Evolutionary conservation across 257 asterid species (phyloP), one percentile per base, ranked within the genome.

Genomic region (Marsdenia floribunda): DNA sequence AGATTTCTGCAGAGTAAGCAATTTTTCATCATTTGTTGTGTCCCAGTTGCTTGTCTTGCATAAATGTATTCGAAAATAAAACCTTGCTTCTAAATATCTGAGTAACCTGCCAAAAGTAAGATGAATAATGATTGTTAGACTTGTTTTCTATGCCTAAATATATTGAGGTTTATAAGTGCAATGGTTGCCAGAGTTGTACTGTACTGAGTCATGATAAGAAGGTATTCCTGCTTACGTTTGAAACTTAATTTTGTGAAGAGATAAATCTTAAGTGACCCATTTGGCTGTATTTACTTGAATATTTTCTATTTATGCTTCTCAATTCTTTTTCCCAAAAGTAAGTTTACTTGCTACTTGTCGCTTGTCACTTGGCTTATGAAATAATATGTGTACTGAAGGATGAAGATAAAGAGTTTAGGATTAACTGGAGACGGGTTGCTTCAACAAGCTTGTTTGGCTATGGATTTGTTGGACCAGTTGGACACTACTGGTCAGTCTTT

Each of bases 401-500:
- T 75, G 86, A 83, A 85, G 80, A 76, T 73, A 83, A 87, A 78
- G 88, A 86, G 72, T 77, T 88, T 57, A 78, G 85, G 81, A 87
- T 91, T 84, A 91, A 90, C 73, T 90, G 97, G 97, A 90, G 87
- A 83, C 86, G 97, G 82, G 97, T 91, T 61, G 92, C 93, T 77
- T 80, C 91, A 66, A 90, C 97, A 7, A 83, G 96, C 76, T 80
- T 91, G 83, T 91, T 91, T 82, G 97, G 97, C 64, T 89, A 90
- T 73, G 96, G 89, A 73, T 91, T 91, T 87, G 92, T 91, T 80
- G 97, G 97, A 68, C 97, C 97, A 4, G 84, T 91, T 82, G 97
- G 97, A 77, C 97, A 91, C 82, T 91, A 81, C 89, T 91, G 97
- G 97, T 91, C 42, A 83, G 90, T 80, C 14, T 79, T 83, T 82